Evolutionary conservation across 352 stramenopile genomes (phyloP).

Genomic region (Phytophthora pinifolia): DNA sequence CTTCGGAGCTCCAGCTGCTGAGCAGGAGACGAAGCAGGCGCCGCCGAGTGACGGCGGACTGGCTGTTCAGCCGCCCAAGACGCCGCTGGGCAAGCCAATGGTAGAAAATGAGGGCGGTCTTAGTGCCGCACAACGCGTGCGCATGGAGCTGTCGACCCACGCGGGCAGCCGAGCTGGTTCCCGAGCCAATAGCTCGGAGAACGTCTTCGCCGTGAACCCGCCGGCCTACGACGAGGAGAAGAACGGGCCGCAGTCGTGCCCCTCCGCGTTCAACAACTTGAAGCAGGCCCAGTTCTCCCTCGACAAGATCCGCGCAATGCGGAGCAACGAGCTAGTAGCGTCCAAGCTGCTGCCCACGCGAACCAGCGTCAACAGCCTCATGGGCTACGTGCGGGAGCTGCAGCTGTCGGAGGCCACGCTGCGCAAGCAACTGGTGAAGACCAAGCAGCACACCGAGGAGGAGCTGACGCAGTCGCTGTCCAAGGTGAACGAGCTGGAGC

Average conservation of each 20-base stretch:
- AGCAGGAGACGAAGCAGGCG: conserved; percentile 7
- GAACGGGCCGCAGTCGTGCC: conserved; percentile 44
- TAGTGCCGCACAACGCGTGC: conserved; percentile 59
- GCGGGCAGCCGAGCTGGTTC: conserved; percentile 26
- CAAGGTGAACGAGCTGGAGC: conserved; percentile 47
- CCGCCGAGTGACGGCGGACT: conserved; percentile 2
- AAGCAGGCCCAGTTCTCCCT: conserved; percentile 38
- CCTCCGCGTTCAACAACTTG: conserved; percentile 32
- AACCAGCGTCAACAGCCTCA: conserved; percentile 62
- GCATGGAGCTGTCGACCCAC: conserved; percentile 52
- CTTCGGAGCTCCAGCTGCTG: conserved; percentile 6
- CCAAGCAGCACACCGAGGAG: conserved; percentile 50
- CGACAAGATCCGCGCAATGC: conserved; percentile 26
- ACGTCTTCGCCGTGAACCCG: conserved; percentile 25
- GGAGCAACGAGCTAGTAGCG: conserved; percentile 46
- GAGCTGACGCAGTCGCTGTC: conserved; percentile 47
- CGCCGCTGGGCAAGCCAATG: conserved; percentile 38
- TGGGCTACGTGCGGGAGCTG: conserved; percentile 77
- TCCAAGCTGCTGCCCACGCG: conserved; percentile 61
- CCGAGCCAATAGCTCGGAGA: conserved; percentile 37
- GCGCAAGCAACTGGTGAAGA: conserved; percentile 58
- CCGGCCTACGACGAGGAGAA: conserved; percentile 37
- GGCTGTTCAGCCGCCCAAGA: conserved; percentile 52
- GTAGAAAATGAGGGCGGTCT: conserved; percentile 34
- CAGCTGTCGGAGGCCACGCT: conserved; percentile 65